Base-by-base conservation (phyloP, 2,329 filamentous ascomycete species). In the Acrodontium crateriforme region DNA sequence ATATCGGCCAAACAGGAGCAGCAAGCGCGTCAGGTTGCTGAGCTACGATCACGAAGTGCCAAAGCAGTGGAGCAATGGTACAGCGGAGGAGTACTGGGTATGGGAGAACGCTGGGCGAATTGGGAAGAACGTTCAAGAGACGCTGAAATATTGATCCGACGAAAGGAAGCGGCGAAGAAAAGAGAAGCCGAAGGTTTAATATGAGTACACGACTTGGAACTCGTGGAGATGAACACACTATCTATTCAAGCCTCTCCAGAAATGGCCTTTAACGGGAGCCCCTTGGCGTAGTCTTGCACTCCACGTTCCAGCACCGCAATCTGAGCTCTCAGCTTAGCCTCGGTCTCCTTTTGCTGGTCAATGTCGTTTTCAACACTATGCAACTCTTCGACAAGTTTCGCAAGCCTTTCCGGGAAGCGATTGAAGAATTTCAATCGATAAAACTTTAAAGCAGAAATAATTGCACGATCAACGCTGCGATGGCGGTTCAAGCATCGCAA, bases 101-200 rank as follows among this genome's bases (percentile, higher is more conserved):
- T 71, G 40, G 76, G 76, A 0, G 69, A 73, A 40, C 67, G 69
- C 32, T 75, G 83, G 58, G 77, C 76, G 13, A 71, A 77, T 28
- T 72, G 77, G 47, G 78, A 91, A 54, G 65, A 69, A 18, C 63
- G 78, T 27, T 53, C 85, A 9, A 68, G 70, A 51, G 60, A 63
- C 35, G 67, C 72, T 6, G 81, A 89, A 55, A 65, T 70, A 30
- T 60, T 62, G 6, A 61, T 87, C 2, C 64, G 71, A 47, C 67
- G 78, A 44, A 61, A 62, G 27, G 79, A 84, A 47, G 61, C 59
- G 37, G 55, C 54, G 53, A 65, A 60, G 42, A 66, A 60, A 42
- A 61, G 60, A 37, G 13, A n/a, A 5, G 67, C 70, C 36, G 63
- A 63, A 34, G 64, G 61, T 31, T 56, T 37, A 24, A 32, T 39